Conservation (phyloP, 83 land plant species). For the Isoetes engelmannii region DNA sequence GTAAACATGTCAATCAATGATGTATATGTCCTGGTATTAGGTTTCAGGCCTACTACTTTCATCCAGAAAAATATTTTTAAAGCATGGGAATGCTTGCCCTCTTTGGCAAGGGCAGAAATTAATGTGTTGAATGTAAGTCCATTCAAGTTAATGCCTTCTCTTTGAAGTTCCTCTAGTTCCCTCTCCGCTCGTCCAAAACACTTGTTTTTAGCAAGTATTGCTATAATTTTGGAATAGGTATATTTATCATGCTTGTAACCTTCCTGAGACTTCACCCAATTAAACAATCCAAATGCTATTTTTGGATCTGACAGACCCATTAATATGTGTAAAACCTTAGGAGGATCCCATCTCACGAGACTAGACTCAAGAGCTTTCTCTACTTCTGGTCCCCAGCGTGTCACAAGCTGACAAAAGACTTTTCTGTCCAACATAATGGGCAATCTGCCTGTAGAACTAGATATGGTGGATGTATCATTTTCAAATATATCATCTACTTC, state of each 20-base stretch:
- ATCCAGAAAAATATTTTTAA: constrained; percentile 13
- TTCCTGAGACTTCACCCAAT: constrained; percentile 11
- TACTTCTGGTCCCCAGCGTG: not conserved
- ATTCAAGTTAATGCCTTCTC: not conserved
- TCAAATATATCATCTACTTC: not conserved
- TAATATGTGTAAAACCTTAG: constrained; percentile 1
- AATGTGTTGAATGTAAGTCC: constrained; percentile 4
- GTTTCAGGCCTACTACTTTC: constrained; percentile 3
- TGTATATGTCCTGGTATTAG: constrained; percentile 2
- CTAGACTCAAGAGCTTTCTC: not conserved
- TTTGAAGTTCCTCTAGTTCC: not conserved
- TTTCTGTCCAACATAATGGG: constrained; percentile 1
- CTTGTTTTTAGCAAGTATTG: not conserved
- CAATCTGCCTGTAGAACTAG: not conserved
- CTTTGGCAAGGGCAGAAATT: not conserved
- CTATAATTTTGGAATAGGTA: constrained; percentile 10
- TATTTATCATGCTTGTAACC: constrained; percentile 11
- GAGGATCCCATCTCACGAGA: constrained; percentile 7
- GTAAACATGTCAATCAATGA: constrained; percentile 1
- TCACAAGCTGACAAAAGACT: constrained; percentile 1
- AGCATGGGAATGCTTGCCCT: not conserved
- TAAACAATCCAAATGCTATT: not conserved
- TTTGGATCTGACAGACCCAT: not conserved
- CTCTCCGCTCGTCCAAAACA: not conserved
- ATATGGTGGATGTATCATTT: not conserved